These are phyloP conservation scores for Fusarium abutilonis DNA, from an alignment of 2,329 filamentous ascomycete genomes.

Conservation along the genomic window DNA sequence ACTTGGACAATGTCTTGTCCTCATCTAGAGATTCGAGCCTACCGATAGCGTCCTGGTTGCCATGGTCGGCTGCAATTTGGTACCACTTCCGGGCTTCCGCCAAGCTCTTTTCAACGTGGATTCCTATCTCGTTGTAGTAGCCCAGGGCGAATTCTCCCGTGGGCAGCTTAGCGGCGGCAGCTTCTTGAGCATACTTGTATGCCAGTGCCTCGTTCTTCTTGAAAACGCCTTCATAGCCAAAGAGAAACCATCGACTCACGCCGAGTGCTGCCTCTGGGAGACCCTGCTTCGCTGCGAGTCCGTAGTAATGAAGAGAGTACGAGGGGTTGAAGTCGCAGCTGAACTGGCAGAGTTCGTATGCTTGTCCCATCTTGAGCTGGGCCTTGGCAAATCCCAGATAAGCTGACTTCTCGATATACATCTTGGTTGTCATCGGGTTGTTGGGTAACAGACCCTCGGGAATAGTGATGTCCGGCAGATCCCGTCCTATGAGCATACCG, in stretches of 20 bases:
- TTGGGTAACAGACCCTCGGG: slow-evolving; percentile 75
- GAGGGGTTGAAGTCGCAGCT: slow-evolving; percentile 95
- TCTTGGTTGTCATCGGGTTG: slow-evolving; percentile 77
- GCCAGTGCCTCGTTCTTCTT: slow-evolving; percentile 95
- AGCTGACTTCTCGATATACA: slow-evolving; percentile 95
- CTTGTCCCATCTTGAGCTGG: slow-evolving; percentile 95
- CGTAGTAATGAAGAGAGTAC: slow-evolving; percentile 94
- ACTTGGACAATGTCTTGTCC: slow-evolving; percentile 84
- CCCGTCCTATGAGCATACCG: slow-evolving; percentile 90
- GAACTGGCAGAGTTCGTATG: slow-evolving; percentile 92
- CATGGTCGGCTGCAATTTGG: slow-evolving; percentile 84
- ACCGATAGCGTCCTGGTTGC: slow-evolving; percentile 86
- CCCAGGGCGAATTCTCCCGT: slow-evolving; percentile 97
- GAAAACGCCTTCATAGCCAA: slow-evolving; percentile 91
- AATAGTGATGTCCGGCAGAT: slow-evolving; percentile 88
- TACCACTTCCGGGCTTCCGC: slow-evolving; percentile 90
- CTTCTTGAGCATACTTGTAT: slow-evolving; percentile 88
- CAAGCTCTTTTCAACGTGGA: slow-evolving; percentile 85
- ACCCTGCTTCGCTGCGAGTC: slow-evolving; percentile 88
- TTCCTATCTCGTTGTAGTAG: slow-evolving; percentile 97
- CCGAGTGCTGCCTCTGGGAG: slow-evolving; percentile 94
- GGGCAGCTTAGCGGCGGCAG: slow-evolving; percentile 80
- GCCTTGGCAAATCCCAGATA: slow-evolving; percentile 96
- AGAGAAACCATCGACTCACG: slow-evolving; percentile 98
- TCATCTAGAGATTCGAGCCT: slow-evolving; percentile 86